These are phyloP conservation scores for Metrosideros polymorpha DNA, from an alignment of 441 rosid genomes.

Conservation along the genomic window DNA sequence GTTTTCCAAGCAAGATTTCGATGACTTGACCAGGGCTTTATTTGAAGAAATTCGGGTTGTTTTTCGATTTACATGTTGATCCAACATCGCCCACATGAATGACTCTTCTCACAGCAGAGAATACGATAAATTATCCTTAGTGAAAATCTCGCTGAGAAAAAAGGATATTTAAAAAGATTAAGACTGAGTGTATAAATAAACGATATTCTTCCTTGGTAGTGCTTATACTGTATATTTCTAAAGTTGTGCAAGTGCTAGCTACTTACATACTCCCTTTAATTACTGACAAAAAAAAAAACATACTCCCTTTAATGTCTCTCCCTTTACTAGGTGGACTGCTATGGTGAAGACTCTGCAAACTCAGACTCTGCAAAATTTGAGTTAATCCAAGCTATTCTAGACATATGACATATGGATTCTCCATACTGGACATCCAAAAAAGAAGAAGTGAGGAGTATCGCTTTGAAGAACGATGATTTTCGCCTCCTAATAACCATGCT, in stretches of 20 bases:
- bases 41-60: neutral
- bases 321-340: neutral
- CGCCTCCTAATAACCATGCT: neutral
- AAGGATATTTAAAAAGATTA: too few species aligned
- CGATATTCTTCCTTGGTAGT: neutral
- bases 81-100: accelerated
- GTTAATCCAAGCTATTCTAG: neutral
- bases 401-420: neutral
- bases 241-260: neutral
- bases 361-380: neutral
- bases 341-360: neutral
- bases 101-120: neutral
- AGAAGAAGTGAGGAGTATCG: too few species aligned
- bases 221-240: neutral
- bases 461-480: neutral
- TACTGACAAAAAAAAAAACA: too few species aligned
- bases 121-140: neutral
- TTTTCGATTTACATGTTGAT: neutral
- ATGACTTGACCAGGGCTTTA: neutral
- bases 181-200: neutral
- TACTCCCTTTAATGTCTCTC: neutral
- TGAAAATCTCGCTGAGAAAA: too few species aligned
- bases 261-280: too few species aligned
- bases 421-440: neutral
- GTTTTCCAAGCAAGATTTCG: neutral